Evolutionary conservation across 2,329 filamentous ascomycete genomes (phyloP), one percentile per base, ranked within the genome.

Genomic region (Metarhizium guizhouense): DNA sequence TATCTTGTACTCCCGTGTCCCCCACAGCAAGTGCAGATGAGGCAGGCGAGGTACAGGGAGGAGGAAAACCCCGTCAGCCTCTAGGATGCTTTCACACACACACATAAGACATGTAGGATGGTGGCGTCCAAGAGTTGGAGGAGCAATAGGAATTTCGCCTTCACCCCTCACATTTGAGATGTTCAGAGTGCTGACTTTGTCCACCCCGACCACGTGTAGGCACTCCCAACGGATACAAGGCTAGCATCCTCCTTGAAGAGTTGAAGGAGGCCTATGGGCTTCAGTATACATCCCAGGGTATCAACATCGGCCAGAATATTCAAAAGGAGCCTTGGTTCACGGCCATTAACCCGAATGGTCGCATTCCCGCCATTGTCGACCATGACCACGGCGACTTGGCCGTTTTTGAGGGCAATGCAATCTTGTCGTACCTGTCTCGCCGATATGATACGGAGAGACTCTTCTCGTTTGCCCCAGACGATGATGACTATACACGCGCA

Each of bases 351-450:
- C 83, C 84, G 42, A 88, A 87, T 67, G 84, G 84, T 3, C 77
- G 83, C 16, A 86, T 86, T 61, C 83, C 84, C 2, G 83, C 80
- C 50, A 78, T 87, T 50, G 77, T 86, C 34, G 84, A 87, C 70
- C 84, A 87, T 60, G 82, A 87, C 67, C 77, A 81, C 58, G 72
- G 73, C 55, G 77, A 70, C 50, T 80, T 87, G 53, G 70, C 78
- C 47, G 82, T 93, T 32, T 93, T 92, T 63, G 89, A 94, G 70
- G 85, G 84, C 48, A 80, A 84, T 50, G 81, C 85, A 58, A 92
- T 92, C 63, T 77, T 92, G 64, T 76, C 81, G 57, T 93, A 93
- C 68, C 77, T 93, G 20, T 80, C 83, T 10, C 81, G 85, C n/a
- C 80, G 80, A 60, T 91, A 91, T 65, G 88, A 91, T 67, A 74